Evolutionary conservation across 2,329 filamentous ascomycete genomes (phyloP).

Genomic region (Penicillium sp.): DNA sequence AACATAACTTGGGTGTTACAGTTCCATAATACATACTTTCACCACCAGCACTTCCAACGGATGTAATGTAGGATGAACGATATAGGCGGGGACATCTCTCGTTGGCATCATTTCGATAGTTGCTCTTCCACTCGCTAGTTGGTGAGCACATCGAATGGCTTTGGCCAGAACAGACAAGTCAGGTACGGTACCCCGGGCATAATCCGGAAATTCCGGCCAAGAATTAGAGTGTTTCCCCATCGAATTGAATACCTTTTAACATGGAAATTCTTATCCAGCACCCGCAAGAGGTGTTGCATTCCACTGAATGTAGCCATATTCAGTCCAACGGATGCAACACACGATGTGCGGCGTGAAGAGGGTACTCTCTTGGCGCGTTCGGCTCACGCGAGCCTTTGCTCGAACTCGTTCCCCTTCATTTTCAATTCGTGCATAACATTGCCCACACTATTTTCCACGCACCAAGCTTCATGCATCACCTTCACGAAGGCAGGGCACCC

Average conservation of each 20-base stretch:
- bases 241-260: too few relatives aligned
- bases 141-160: too few relatives aligned
- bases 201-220: neutral
- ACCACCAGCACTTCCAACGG: too few relatives aligned
- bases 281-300: neutral
- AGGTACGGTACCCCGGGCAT: neutral
- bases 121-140: neutral
- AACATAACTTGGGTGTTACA: neutral
- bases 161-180: too few relatives aligned
- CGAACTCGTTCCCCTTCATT: neutral
- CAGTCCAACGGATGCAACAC: neutral
- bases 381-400: neutral
- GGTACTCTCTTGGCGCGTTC: neutral
- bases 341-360: neutral
- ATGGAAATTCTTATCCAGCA: neutral
- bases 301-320: neutral
- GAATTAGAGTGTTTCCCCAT: too few relatives aligned
- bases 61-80: neutral
- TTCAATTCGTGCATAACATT: neutral
- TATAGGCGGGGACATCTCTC: too few relatives aligned
- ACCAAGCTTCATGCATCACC: neutral
- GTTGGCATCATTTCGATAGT: neutral
- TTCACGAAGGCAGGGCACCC: neutral
- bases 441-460: neutral
- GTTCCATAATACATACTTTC: neutral